Evolutionary conservation across 306 rosid genomes (phyloP).

Genomic region (Chamaecrista fasciculata): DNA sequence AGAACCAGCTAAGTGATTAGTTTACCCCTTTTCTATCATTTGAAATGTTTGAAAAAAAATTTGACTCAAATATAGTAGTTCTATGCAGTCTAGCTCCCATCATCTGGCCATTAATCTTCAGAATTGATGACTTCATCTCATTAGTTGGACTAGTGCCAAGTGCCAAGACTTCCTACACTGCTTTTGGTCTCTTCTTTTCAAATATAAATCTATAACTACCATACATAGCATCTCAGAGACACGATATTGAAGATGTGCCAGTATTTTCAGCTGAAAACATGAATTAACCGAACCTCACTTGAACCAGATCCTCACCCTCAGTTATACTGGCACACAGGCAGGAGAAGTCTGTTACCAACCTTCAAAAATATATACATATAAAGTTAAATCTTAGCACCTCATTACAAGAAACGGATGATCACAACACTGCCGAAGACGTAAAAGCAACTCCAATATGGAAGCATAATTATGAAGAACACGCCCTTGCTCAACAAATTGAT

Average conservation of each 20-base stretch:
- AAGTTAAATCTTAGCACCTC: conserved; percentile 54
- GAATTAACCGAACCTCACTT: conserved; percentile 6
- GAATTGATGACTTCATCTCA: neutral
- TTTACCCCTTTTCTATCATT: neutral
- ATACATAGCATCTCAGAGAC: neutral
- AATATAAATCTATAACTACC: neutral
- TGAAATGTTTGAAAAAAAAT: neutral
- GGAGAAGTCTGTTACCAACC: conserved; percentile 6
- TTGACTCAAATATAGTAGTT: neutral
- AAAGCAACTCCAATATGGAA: conserved; percentile 89
- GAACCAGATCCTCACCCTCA: conserved; percentile 15
- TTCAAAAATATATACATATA: conserved; percentile 8
- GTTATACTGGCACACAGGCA: neutral
- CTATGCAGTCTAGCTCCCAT: neutral
- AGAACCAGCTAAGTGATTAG: neutral
- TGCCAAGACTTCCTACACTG: neutral
- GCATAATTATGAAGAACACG: conserved; percentile 99
- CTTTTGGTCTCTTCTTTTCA: neutral
- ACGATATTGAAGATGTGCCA: neutral
- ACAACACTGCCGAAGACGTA: conserved; percentile 97
- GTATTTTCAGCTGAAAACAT: neutral
- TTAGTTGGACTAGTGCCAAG: neutral
- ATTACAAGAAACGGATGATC: conserved; percentile 98
- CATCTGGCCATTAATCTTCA: conserved; percentile 1
- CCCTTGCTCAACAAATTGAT: conserved; percentile 96